These are phyloP conservation scores for Cercospora sp. DNA, from an alignment of 2,329 filamentous ascomycete genomes.

Conservation along the genomic window DNA sequence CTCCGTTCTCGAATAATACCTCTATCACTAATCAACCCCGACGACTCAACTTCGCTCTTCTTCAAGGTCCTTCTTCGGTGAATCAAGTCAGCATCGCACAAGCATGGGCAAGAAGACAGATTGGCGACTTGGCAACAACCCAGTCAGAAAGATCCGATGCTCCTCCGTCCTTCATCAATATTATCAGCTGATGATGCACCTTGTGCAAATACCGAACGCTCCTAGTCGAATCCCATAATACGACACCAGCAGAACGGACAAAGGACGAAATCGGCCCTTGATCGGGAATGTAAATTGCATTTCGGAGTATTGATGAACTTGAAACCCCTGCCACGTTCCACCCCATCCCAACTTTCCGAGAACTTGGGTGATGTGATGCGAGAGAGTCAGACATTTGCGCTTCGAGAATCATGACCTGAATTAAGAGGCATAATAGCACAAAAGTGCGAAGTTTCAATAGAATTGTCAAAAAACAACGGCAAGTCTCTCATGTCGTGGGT, in stretches of 20 bases:
- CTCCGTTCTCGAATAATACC: neutral
- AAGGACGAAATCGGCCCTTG: neutral
- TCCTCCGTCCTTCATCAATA: neutral
- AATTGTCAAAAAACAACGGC: neutral
- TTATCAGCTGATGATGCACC: neutral
- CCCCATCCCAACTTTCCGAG: neutral
- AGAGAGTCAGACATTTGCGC: neutral
- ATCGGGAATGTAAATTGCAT: neutral
- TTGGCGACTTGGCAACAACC: neutral
- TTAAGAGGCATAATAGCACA: too few relatives aligned
- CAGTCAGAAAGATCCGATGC: neutral
- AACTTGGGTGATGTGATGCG: neutral
- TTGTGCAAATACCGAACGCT: too few relatives aligned
- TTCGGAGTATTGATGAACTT: neutral
- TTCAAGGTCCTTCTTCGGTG: neutral
- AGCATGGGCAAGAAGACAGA: neutral
- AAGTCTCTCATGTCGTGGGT: neutral
- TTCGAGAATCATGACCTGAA: too few relatives aligned
- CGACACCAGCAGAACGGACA: neutral
- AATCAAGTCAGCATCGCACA: neutral
- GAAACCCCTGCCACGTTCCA: neutral
- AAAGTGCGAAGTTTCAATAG: neutral
- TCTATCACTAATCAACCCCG: neutral
- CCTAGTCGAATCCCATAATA: neutral
- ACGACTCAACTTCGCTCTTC: neutral